Base-by-base conservation (phyloP, 2,329 filamentous ascomycete genomes). In the Exophiala lecanii-corni region DNA sequence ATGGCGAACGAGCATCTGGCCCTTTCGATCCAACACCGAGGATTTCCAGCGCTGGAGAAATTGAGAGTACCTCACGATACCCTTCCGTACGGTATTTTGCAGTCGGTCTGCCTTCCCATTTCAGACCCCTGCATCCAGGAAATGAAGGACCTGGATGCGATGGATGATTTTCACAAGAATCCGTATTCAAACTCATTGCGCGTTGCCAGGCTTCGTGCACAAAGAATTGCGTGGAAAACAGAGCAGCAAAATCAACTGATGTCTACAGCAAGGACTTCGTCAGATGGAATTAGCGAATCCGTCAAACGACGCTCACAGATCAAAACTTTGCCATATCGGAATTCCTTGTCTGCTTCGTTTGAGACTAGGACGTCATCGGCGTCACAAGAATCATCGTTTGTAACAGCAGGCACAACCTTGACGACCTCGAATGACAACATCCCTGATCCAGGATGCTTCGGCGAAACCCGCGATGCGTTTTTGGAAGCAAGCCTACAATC, bases 11-110 rank as follows among this genome's bases (percentile, higher is more conserved):
- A 34, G n/a, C 45, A 50, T 16, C 43, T 55, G 16, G 53, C 53
- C 5, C 44, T 50, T 12, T 55, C 53, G 41, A 68, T 71, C 28
- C 54, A 67, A 3, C 56, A 63, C 28, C 58, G 57, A 7, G 68
- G 68, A 3, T 71, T 71, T 34, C 68, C 68, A 9, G 49, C 51
- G 3, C 56, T 71, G 2, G 57, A 59, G 44, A 54, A 59, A 5
- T 58, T 71, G 12, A 65, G 68, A 33, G 68, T 67, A 15, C 68
- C 68, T 5, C 64, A 60, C 16, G 68, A 71, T 49, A 64, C 67
- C 33, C 62, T 67, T 19, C 68, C 68, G 16, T 61, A 62, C 7
- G 68, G 68, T 16, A 60, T 61, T 15, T 57, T 71, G 7, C 68
- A 71, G 47, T 61, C 61, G 10, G 65, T 67, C 20, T 71, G 68